Percentiles rank a stretch among this genome's conserved stretches.
phyloP scores from a whole-genome alignment of 78 protist genomes.

The Pigoraptor vietnamica region DNA sequence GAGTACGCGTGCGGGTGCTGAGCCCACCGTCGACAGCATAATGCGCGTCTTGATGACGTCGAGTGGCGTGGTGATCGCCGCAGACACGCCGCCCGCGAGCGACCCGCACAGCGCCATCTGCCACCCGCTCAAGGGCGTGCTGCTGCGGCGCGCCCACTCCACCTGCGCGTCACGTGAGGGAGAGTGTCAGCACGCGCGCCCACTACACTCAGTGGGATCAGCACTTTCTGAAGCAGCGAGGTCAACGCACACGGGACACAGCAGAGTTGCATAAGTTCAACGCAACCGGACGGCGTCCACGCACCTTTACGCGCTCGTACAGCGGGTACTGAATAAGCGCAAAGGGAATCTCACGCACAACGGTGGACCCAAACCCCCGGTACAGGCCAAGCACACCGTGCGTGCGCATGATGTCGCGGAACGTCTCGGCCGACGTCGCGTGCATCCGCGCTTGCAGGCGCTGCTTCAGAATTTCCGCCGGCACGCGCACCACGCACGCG shows the following conservation, averaged over 20 bases:
- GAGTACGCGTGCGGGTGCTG: neutral
- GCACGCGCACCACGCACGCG: constrained; percentile 64
- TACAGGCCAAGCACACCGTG: constrained; percentile 19
- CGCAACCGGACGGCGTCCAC: too few species aligned
- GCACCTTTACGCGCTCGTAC: constrained; percentile 41
- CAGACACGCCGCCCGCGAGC: constrained; percentile 47
- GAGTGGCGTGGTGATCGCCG: constrained; percentile 53
- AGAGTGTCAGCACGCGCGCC: neutral
- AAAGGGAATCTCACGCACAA: constrained; percentile 64
- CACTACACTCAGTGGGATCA: too few species aligned
- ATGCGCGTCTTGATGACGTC: constrained; percentile 72
- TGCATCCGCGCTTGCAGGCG: constrained; percentile 33
- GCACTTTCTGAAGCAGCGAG: too few species aligned
- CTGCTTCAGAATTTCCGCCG: constrained; percentile 52
- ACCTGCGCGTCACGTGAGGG: neutral
- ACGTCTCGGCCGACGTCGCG: neutral
- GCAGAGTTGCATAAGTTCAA: too few species aligned
- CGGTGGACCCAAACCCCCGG: constrained; percentile 6
- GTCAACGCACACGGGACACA: too few species aligned
- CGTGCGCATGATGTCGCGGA: too few species aligned
- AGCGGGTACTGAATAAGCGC: constrained; percentile 50
- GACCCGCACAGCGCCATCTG: constrained; percentile 50
- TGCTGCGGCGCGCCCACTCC: neutral
- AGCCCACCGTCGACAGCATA: constrained; percentile 30
- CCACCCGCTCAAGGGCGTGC: neutral